These are phyloP conservation scores for Cladosporium sp. DNA, from an alignment of 2,329 filamentous ascomycete genomes.

Conservation along the genomic window DNA sequence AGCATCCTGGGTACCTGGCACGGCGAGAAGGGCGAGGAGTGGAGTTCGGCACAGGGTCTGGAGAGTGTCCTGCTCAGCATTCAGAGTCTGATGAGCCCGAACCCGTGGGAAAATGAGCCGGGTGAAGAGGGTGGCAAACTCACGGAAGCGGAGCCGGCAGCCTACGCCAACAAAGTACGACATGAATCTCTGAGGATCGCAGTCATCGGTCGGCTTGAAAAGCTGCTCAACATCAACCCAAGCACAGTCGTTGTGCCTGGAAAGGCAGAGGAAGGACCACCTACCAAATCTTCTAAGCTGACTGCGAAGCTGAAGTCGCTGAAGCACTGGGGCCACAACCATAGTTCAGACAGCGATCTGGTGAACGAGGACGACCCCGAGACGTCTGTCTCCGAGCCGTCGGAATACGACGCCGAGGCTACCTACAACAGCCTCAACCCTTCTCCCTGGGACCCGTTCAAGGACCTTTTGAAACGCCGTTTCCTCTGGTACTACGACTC, in stretches of 20 bases:
- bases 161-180: constrained; percentile 63
- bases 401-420: constrained; percentile 44
- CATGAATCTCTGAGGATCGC: constrained; percentile 88
- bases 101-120: constrained; percentile 88
- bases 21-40: constrained; percentile 86
- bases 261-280: background rate
- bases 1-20: constrained; percentile 78
- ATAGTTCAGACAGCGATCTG: constrained; percentile 2
- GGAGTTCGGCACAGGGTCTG: constrained; percentile 92
- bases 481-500: constrained; percentile 96
- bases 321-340: background rate
- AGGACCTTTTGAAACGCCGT: constrained; percentile 83
- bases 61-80: constrained; percentile 95
- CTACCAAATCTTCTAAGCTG: background rate
- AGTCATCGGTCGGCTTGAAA: constrained; percentile 81
- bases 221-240: constrained; percentile 66
- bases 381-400: constrained; percentile 26
- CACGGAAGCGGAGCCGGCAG: constrained; percentile 28
- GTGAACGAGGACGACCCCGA: constrained; percentile 18
- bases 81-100: constrained; percentile 89
- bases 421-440: constrained; percentile 30
- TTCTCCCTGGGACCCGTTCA: constrained; percentile 78
- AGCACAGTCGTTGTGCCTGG: constrained; percentile 21
- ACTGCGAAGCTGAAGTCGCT: background rate
- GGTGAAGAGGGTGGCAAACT: constrained; percentile 72